Evolutionary conservation across 2,329 filamentous ascomycete genomes (phyloP), one percentile per base, ranked within the genome.

Genomic region (Emmonsiellopsis sp.): DNA sequence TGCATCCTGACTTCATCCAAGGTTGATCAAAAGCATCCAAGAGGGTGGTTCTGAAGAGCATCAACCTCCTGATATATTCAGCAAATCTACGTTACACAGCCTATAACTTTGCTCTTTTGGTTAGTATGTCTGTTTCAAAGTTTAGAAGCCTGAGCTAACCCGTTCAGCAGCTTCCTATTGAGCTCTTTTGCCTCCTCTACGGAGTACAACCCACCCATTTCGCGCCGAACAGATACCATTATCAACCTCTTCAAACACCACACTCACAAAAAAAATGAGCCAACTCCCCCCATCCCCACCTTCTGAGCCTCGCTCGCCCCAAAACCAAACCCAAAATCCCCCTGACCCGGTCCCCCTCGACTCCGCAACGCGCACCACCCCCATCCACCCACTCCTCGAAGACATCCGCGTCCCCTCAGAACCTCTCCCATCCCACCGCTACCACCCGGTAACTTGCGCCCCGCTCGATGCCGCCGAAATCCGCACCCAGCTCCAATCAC

Each of bases 341-440:
- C 30, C 50, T 49, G 55, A 59, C 7, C 54, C 58, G 32, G 61
- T 72, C 10, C 63, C 68, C 42, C 65, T 73, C 6, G 63, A 67
- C 54, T 67, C 68, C 35, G 50, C 65, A 48, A 58, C 64, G 41
- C 71, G 71, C 55, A 69, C 66, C 42, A 68, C 64, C 1, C 62
- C 69, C 44, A 73, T 73, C 47, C 71, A 73, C 59, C 59, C 62
- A 31, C 61, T 68, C 50, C 61, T 73, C 30, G 64, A 67, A 13
- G 65, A 72, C 32, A 66, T 73, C 50, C 67, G 69, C 49, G 63
- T 73, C n/a, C 71, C 71, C 9, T 61, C 62, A 13, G 63, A 63
- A 20, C 62, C 65, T 15, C 57, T 70, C 6, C 65, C 65, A 32
- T 57, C 61, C 41, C 61, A 72, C 51, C 62, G 58, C 34, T 73